Base-by-base conservation (phyloP, 2,329 filamentous ascomycete species). In the Emergomyces orientalis region DNA sequence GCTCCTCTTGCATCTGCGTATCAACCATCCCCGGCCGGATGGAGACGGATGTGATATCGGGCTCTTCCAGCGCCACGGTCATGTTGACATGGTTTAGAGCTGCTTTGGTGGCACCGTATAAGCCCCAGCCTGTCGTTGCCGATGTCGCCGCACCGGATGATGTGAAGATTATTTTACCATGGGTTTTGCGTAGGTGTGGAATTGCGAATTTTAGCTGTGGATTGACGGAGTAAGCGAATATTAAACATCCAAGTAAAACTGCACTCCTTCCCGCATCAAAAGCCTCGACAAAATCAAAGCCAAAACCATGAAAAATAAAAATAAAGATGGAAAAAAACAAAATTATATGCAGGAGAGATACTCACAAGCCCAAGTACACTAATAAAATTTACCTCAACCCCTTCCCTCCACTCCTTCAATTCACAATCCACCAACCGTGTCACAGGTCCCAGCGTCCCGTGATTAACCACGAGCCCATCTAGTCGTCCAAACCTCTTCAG, bases 361-460 rank as follows among this genome's bases (percentile, higher is more conserved):
- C 84, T 71, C 78, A 95, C 90, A 75, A 97, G 80, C 41, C 86
- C 86, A 54, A 97, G 79, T 34, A 86, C 86, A 67, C 90, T 93
- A 73, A 97, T 91, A 69, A 97, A 86, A 73, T 97, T 97, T 65
- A 91, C 80, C 68, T 96, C 87, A 75, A 91, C 97, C 9, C 83
- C 80, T 1, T 78, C 76, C 70, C 86, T 87, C 90, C 92, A 97
- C 65, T 89, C 87, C 45, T 88, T 85, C 0, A 86, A 71, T n/a
- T 84, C 83, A 19, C 82, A 81, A 62, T 93, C 84, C 3, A 78
- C 85, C 54, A 97, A 78, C 63, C 84, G 85, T 59, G 84, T 85
- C 51, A 95, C 86, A 0, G 91, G 89, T n/a, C 86, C 83, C 54
- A 99, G 77, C 0, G 86, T 80, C 25, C 91, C 92, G 72, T 99